phyloP scores from a whole-genome alignment of 192 early-diverging fungal genomes.

The Linnemannia zychae region DNA sequence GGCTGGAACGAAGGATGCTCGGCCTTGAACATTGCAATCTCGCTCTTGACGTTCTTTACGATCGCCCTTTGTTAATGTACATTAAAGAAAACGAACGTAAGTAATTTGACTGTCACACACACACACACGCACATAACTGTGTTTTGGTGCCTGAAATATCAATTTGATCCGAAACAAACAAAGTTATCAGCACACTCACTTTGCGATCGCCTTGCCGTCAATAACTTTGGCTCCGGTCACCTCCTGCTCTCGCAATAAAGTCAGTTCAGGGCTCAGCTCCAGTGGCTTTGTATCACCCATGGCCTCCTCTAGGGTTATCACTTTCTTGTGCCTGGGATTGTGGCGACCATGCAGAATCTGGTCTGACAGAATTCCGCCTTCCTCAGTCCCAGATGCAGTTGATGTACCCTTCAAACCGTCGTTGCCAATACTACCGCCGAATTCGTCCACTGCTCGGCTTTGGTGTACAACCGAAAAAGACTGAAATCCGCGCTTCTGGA shows the following conservation, averaged over 20 bases:
- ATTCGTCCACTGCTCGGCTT: slow-evolving; percentile 40
- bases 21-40: slow-evolving; percentile 74
- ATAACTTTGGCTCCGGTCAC: slow-evolving; percentile 66
- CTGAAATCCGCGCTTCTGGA: slow-evolving; percentile 31
- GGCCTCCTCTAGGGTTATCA: slow-evolving; percentile 41
- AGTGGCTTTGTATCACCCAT: slow-evolving; percentile 49
- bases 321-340: slow-evolving; percentile 11
- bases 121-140: background rate
- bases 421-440: slow-evolving; percentile 15
- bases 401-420: slow-evolving; percentile 13
- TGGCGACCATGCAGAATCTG: slow-evolving; percentile 19
- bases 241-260: slow-evolving; percentile 16
- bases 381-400: background rate
- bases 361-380: slow-evolving; percentile 21
- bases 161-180: background rate
- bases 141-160: background rate
- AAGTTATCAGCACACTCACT: slow-evolving; percentile 59
- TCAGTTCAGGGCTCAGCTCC: slow-evolving; percentile 46
- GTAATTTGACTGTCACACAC: background rate
- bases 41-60: slow-evolving; percentile 75
- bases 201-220: slow-evolving; percentile 85
- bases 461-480: slow-evolving; percentile 11
- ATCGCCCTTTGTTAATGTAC: slow-evolving; percentile 65
- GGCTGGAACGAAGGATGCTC: slow-evolving; percentile 81
- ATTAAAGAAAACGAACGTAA: background rate